These are phyloP conservation scores for Penicillium aurantiogriseum DNA, from an alignment of 2,329 filamentous ascomycete genomes.

Conservation along the genomic window DNA sequence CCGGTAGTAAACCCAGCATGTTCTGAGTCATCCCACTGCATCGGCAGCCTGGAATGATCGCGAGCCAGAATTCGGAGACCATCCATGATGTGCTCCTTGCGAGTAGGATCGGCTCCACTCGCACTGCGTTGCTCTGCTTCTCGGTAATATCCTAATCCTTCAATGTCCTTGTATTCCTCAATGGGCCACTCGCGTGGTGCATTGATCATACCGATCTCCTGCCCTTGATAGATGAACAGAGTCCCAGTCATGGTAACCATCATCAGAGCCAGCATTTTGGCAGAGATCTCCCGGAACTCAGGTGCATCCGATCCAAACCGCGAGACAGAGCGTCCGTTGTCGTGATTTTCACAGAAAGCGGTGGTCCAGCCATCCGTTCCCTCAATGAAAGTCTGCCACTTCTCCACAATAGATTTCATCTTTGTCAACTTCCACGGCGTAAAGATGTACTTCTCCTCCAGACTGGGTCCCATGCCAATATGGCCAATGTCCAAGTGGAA, in stretches of 20 bases:
- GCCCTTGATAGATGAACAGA: slow-evolving; percentile 59
- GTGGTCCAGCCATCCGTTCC: slow-evolving; percentile 56
- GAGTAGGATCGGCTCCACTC: slow-evolving; percentile 18
- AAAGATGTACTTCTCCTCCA: slow-evolving; percentile 49
- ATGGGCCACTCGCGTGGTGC: slow-evolving; percentile 51
- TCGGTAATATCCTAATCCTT: slow-evolving; percentile 51
- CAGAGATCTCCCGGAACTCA: slow-evolving; percentile 46
- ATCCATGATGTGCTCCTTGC: slow-evolving; percentile 20
- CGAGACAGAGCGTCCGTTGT: slow-evolving; percentile 57
- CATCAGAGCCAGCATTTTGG: slow-evolving; percentile 56
- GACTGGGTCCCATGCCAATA: slow-evolving; percentile 52
- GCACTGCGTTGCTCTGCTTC: slow-evolving; percentile 35
- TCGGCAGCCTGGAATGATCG: slow-evolving; percentile 63
- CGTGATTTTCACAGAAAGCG: slow-evolving; percentile 64
- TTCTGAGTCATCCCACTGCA: slow-evolving; percentile 61
- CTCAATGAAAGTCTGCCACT: slow-evolving; percentile 53
- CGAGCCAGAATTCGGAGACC: slow-evolving; percentile 55
- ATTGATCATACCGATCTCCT: slow-evolving; percentile 62
- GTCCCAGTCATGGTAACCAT: slow-evolving; percentile 53
- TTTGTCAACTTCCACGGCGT: slow-evolving; percentile 47
- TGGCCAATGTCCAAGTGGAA: slow-evolving; percentile 52
- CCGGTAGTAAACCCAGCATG: slow-evolving; percentile 63
- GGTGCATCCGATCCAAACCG: slow-evolving; percentile 53
- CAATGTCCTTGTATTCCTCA: slow-evolving; percentile 44
- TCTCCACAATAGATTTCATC: slow-evolving; percentile 50